Base-by-base conservation (phyloP, 495 filamentous ascomycete genomes). In the Hypoxylon subgilvum region DNA sequence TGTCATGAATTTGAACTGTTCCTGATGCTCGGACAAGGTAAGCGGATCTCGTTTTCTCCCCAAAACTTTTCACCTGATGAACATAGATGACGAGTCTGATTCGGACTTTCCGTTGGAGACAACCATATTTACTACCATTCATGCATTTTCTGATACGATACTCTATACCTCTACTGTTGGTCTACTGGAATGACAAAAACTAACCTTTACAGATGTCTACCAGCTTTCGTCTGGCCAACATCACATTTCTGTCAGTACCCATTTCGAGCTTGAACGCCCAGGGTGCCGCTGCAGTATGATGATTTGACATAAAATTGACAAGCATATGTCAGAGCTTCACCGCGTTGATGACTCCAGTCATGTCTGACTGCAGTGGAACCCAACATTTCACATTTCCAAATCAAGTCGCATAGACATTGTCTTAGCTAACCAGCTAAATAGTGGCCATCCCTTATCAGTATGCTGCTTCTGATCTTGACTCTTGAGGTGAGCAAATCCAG, bases 81-180 rank as follows among this genome's bases (percentile, higher is more conserved):
- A 73, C 80, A 77, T 65, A 88, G 88, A 91, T 91, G 88, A 91
- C 88, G 88, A 91, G 88, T 91, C 88, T 85, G 84, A 91, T 88
- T 75, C 83, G 88, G 85, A 77, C 34, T 80, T 84, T 80, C 84
- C 88, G 82, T 86, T 91, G 88, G 79, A 80, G 88, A 91, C 79
- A 88, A 78, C 72, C 71, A 68, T n/a, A 70, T 80, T 83, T 83
- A 76, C 68, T 85, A 86, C 88, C 88, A 91, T 91, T 91, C 88
- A 91, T 91, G 88, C 88, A 74, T 77, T 73, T 75, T 66, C 85
- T 87, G 84, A 87, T 53, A 21, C 27, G 18, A 38, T 27, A 51
- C 5, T n/a, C n/a, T 14, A 16, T 27, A 9, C 4, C 7, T 12
- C 41, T n/a, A 17, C 13, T 42, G 13, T 1, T 16, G 6, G 7